Conservation (phyloP, 768 basidiomycete species). For the Serendipita vermifera region DNA sequence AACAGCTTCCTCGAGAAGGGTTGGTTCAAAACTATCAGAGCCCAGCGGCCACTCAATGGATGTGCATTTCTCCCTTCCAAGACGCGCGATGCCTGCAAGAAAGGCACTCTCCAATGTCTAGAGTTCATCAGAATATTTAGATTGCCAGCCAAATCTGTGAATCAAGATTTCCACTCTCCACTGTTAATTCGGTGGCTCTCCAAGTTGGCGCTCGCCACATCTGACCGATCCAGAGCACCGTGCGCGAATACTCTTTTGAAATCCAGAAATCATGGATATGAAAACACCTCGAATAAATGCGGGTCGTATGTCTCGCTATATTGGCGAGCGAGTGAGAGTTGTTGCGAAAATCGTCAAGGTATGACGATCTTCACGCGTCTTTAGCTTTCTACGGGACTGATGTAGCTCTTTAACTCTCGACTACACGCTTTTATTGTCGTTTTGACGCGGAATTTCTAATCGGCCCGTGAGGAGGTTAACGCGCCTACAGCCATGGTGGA, state of each 20-base stretch:
- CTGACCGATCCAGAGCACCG: no score
- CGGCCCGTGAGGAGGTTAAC: no score
- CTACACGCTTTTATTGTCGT: not conserved
- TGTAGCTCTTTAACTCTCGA: not conserved
- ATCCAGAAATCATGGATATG: not conserved
- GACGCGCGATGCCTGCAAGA: not conserved
- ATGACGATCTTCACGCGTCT: not conserved
- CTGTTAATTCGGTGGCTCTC: no score
- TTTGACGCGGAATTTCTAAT: not conserved
- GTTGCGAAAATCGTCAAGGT: not conserved
- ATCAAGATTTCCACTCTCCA: no score
- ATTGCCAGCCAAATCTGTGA: no score
- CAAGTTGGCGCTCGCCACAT: constrained; percentile 4
- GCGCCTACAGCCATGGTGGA: not conserved
- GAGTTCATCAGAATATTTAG: no score
- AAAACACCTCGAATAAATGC: constrained; percentile 1
- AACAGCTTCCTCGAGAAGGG: constrained; percentile 60
- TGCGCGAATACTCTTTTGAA: no score
- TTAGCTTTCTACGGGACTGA: no score
- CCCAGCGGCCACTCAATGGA: constrained; percentile 19
- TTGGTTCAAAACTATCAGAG: constrained; percentile 83
- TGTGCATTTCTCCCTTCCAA: not conserved
- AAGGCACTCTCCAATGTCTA: no score
- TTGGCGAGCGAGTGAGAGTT: not conserved
- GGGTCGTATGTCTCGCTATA: not conserved